Base-by-base conservation (phyloP, 257 asterid genomes). In the Salvia rosmarinus region DNA sequence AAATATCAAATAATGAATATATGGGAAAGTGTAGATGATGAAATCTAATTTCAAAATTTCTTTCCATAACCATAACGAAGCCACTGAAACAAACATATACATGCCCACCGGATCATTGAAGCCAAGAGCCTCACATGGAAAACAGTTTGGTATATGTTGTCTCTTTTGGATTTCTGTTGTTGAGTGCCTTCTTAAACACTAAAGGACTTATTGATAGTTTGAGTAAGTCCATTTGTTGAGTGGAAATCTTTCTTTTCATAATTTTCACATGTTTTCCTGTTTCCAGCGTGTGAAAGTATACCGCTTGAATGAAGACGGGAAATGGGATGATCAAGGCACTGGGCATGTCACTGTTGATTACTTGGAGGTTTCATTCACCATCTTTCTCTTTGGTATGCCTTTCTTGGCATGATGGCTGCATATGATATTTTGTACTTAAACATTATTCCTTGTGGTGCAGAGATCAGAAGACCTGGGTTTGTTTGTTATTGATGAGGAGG, bases 301-400 rank as follows among this genome's bases (percentile, higher is more conserved):
- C 77, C 96, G 95, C 34, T 82, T 89, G 82, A 91, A 81, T 83
- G 96, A 79, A 50, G 95, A 95, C 55, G 98, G 98, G 34, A 95
- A 88, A 85, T 95, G 99, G 99, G 99, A 91, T 76, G 99, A 95
- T 81, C 98, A 91, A 88, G 99, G 99, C 84, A 95, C 99, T 77
- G 99, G 99, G 75, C 98, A 91, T 57, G 96, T 90, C 68, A 82
- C 87, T 77, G 89, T 92, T 79, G 96, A 93, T 79, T 90, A 83
- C 84, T 67, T 87, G 74, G 97, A 95, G 96, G 99, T 89, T 73
- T 55, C 82, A 21, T 42, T 32, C 40, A 21, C 19, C 42, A n/a
- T 16, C 19, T 2, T 62, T 34, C 40, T 44, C 17, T 58, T 64
- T 20, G 23, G 19, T 12, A 62, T 68, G 60, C 46, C 61, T 64